These are phyloP conservation scores for Paragyromitra xinjiangensis DNA, from an alignment of 495 filamentous ascomycete species.

Conservation along the genomic window DNA sequence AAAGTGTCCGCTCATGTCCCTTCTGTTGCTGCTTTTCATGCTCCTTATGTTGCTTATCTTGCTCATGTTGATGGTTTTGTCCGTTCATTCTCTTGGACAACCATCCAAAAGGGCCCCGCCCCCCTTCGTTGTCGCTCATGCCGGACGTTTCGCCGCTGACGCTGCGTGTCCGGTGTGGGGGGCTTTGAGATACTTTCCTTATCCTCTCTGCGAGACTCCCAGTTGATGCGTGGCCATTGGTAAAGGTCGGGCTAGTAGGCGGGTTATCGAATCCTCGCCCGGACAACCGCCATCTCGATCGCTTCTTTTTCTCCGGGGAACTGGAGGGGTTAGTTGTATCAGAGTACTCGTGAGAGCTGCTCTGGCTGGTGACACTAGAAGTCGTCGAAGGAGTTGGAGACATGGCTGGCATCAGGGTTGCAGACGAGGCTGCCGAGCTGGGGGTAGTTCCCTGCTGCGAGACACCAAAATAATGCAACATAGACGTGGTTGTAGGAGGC, in stretches of 20 bases:
- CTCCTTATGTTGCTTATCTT: constrained; percentile 31
- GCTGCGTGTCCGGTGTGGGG: constrained; percentile 51
- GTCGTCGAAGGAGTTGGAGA: constrained; percentile 64
- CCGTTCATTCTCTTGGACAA: constrained; percentile 85
- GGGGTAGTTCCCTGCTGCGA: constrained; percentile 40
- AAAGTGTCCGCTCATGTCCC: constrained; percentile 14
- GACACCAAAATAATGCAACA: constrained; percentile 47
- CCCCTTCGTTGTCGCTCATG: constrained; percentile 63
- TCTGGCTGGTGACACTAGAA: constrained; percentile 58
- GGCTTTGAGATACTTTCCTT: constrained; percentile 49
- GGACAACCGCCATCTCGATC: constrained; percentile 79
- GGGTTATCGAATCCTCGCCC: constrained; percentile 67
- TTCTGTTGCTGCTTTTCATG: constrained; percentile 18
- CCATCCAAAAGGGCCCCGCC: constrained; percentile 77
- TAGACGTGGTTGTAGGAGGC: constrained; percentile 52
- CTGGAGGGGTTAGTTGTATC: constrained; percentile 52
- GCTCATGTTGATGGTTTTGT: constrained; percentile 58
- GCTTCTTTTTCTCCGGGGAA: constrained; percentile 68
- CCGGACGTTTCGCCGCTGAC: constrained; percentile 56
- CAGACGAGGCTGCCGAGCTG: constrained; percentile 65
- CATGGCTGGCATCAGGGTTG: constrained; percentile 76
- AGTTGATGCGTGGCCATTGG: constrained; percentile 65
- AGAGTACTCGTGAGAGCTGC: constrained; percentile 52
- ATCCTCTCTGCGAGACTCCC: constrained; percentile 72
- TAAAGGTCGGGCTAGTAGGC: constrained; percentile 63